These are phyloP conservation scores for Trypanosoma caninum DNA, from an alignment of 208 protist species.

Conservation along the genomic window DNA sequence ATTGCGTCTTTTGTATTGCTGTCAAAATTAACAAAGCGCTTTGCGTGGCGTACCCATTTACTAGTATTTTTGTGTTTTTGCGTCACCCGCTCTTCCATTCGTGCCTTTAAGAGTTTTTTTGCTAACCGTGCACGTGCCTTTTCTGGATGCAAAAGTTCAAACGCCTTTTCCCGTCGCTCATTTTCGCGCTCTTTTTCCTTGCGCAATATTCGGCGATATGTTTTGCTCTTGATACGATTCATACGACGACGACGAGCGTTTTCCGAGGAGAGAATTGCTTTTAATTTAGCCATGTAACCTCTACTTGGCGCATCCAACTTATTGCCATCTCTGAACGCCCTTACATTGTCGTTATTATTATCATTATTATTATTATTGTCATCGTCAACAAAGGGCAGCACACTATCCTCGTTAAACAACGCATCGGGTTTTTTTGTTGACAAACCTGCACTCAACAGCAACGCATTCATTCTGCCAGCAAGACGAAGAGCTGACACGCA, in stretches of 20 bases:
- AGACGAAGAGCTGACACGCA: constrained; percentile 46
- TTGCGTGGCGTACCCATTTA: constrained; percentile 88
- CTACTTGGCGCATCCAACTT: constrained; percentile 29
- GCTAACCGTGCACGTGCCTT: constrained; percentile 65
- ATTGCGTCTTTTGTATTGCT: constrained; percentile 81
- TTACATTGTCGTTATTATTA: not conserved
- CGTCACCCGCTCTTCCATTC: constrained; percentile 86
- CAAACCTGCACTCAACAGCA: constrained; percentile 61
- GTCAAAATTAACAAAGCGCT: constrained; percentile 80
- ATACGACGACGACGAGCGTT: constrained; percentile 80
- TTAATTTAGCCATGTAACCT: constrained; percentile 86
- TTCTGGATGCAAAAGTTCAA: constrained; percentile 88
- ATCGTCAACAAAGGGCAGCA: constrained; percentile 15
- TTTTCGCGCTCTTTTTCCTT: constrained; percentile 90
- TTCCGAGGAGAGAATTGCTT: constrained; percentile 87
- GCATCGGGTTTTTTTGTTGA: constrained; percentile 24
- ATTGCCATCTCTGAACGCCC: not conserved
- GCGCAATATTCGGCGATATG: constrained; percentile 88
- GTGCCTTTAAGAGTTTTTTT: constrained; percentile 72
- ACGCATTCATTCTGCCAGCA: constrained; percentile 42
- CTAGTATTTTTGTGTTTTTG: constrained; percentile 93
- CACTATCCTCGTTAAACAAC: constrained; percentile 3
- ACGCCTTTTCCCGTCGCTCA: constrained; percentile 73
- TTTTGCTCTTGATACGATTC: constrained; percentile 93
- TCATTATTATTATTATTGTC: constrained; percentile 21